Evolutionary conservation across 2,329 filamentous ascomycete genomes (phyloP).

Genomic region (Penicillium rolfsii): DNA sequence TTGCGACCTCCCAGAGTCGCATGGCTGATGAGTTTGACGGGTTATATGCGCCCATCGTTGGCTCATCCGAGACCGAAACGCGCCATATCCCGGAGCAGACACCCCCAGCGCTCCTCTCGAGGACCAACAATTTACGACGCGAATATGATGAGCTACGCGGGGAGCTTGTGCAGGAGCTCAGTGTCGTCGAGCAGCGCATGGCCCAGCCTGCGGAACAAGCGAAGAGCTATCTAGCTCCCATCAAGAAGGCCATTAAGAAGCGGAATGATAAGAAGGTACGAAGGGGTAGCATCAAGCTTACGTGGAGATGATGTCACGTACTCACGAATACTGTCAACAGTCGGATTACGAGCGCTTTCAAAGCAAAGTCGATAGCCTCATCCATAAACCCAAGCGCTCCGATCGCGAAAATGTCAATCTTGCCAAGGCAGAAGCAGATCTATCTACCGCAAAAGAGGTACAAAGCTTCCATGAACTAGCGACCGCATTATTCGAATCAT

Average conservation of each 20-base stretch:
- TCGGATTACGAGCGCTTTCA: slow-evolving; percentile 80
- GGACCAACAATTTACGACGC: slow-evolving; percentile 66
- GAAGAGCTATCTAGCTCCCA: slow-evolving; percentile 68
- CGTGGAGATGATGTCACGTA: not conserved
- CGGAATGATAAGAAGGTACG: slow-evolving; percentile 73
- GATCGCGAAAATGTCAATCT: slow-evolving; percentile 74
- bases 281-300: not conserved
- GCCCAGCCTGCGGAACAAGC: slow-evolving; percentile 71
- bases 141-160: slow-evolving; percentile 71
- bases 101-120: slow-evolving; percentile 63
- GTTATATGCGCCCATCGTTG: slow-evolving; percentile 76
- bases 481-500: not conserved
- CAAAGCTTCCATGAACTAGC: slow-evolving; percentile 15
- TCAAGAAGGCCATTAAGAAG: slow-evolving; percentile 84
- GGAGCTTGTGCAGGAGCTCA: slow-evolving; percentile 72
- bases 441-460: slow-evolving; percentile 67
- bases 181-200: slow-evolving; percentile 69
- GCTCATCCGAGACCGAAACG: slow-evolving; percentile 62
- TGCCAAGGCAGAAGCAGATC: slow-evolving; percentile 71
- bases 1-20: slow-evolving; percentile 69
- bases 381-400: slow-evolving; percentile 70
- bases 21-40: slow-evolving; percentile 69
- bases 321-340: slow-evolving; percentile 37
- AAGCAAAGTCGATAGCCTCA: slow-evolving; percentile 68
- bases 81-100: slow-evolving; percentile 63